phyloP scores from a whole-genome alignment of 306 rosid genomes.

The Castanopsis chinensis region DNA sequence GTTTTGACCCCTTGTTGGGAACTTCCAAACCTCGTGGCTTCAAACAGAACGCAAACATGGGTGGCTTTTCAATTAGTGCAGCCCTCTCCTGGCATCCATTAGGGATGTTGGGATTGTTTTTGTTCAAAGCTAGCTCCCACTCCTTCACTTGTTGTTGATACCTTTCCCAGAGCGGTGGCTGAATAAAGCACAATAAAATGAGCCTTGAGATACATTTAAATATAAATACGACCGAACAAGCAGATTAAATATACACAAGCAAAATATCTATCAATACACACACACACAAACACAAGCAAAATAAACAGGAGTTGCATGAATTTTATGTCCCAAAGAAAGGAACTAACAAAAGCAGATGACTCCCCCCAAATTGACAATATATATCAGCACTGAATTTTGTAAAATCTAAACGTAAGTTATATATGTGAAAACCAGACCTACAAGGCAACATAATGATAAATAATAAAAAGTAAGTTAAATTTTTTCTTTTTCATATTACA shows the following conservation, averaged over 20 bases:
- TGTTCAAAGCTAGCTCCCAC: constrained; percentile 71
- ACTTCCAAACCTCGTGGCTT: constrained; percentile 93
- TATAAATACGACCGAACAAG: not conserved
- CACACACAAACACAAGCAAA: not conserved
- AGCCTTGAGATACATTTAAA: not conserved
- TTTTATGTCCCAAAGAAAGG: not conserved
- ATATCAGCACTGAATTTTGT: not conserved
- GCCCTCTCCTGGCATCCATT: constrained; percentile 53
- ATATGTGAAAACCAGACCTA: not conserved
- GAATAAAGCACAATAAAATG: constrained; percentile 22
- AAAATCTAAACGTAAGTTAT: not conserved
- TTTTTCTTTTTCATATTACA: not conserved
- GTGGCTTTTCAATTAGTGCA: constrained; percentile 73
- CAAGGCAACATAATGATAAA: not conserved
- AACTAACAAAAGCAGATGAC: not conserved
- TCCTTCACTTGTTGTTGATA: constrained; percentile 69
- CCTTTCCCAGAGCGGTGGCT: constrained; percentile 87
- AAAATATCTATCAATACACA: not conserved
- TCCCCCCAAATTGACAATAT: not conserved
- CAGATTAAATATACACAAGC: constrained; percentile 2
- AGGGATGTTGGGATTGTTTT: constrained; percentile 34
- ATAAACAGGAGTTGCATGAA: not conserved
- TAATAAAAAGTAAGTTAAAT: not conserved
- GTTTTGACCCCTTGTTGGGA: constrained; percentile 73
- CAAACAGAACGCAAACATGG: constrained; percentile 89